Evolutionary conservation across 2,329 filamentous ascomycete genomes (phyloP), one percentile per base, ranked within the genome.

Genomic region (Reticulascus tulasneorum): DNA sequence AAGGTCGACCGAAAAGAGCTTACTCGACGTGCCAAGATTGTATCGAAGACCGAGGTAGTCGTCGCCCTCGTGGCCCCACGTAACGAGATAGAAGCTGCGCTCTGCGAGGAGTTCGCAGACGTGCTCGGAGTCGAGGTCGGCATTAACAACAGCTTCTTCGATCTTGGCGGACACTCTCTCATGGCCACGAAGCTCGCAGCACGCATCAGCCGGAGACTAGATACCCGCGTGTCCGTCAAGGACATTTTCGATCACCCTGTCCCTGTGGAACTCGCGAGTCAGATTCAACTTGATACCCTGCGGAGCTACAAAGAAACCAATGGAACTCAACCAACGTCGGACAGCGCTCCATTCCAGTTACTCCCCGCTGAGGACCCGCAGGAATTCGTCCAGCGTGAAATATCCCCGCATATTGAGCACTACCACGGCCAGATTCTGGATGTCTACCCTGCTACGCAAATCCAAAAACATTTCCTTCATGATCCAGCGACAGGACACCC

Each of bases 1-100:
- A 54, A 56, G 27, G 37, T 53, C 0, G 50, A 56, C 19, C 38
- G 51, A 0, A 40, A 19, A 6, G 24, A 29, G 5, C 33, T 35
- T 17, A 25, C 33, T 4, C 33, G 20, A n/a, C 7, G 15, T 12
- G n/a, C n/a, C n/a, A n/a, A n/a, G n/a, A n/a, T n/a, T n/a, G n/a
- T n/a, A n/a, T n/a, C n/a, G n/a, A n/a, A n/a, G n/a, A n/a, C n/a
- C n/a, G n/a, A n/a, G n/a, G n/a, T n/a, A n/a, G n/a, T n/a, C n/a
- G n/a, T n/a, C n/a, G 33, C 33, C 18, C 33, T 28, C 15, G 33
- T 35, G 2, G 23, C 33, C 18, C 41, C 41, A 6, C 30, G 32
- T 4, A 44, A 40, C 6, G 32, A 52, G 5, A 50, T 48, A 3
- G 52, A 51, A 24, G 48, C 43, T 1, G 36, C 16, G 6, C 23